Evolutionary conservation across 2,329 filamentous ascomycete species (phyloP).

Genomic region (Microdochium trichocladiopsis): DNA sequence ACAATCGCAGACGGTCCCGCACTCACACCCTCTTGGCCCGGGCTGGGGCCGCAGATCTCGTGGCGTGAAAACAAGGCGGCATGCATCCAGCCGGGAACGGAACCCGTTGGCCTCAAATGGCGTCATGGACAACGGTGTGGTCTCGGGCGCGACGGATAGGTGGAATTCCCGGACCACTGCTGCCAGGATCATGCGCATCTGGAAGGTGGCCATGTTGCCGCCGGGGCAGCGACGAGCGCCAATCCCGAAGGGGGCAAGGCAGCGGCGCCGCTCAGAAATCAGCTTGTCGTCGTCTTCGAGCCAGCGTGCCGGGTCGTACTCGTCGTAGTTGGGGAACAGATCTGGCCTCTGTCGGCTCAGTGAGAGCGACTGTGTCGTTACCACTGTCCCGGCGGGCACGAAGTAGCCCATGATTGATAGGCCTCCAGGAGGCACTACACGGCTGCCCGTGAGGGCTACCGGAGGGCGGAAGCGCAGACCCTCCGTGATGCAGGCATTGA

Average conservation of each 20-base stretch:
- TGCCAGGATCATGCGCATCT: constrained; percentile 9
- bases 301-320: constrained; percentile 9
- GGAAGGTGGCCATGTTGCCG: constrained; percentile 8
- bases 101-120: constrained; percentile 11
- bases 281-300: constrained; percentile 2
- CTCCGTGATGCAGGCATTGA: constrained; percentile 10
- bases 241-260: constrained; percentile 5
- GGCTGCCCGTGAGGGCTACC: constrained; percentile 10
- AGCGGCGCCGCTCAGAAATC: constrained; percentile 4
- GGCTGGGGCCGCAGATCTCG: constrained; percentile 2
- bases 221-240: constrained; percentile 8
- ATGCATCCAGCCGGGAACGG: constrained; percentile 7
- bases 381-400: constrained; percentile 8
- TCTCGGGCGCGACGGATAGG: constrained; percentile 7
- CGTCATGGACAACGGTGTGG: constrained; percentile 8
- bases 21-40: background rate
- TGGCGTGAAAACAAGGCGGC: constrained; percentile 8
- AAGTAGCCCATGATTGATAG: constrained; percentile 8
- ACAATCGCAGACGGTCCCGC: constrained; percentile 1
- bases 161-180: constrained; percentile 4
- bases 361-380: constrained; percentile 11
- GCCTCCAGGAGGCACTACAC: constrained; percentile 7
- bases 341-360: constrained; percentile 10
- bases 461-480: constrained; percentile 10
- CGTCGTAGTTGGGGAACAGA: constrained; percentile 9